phyloP scores from a whole-genome alignment of 352 stramenopile species.

The Thalassiosira ordinaria region DNA sequence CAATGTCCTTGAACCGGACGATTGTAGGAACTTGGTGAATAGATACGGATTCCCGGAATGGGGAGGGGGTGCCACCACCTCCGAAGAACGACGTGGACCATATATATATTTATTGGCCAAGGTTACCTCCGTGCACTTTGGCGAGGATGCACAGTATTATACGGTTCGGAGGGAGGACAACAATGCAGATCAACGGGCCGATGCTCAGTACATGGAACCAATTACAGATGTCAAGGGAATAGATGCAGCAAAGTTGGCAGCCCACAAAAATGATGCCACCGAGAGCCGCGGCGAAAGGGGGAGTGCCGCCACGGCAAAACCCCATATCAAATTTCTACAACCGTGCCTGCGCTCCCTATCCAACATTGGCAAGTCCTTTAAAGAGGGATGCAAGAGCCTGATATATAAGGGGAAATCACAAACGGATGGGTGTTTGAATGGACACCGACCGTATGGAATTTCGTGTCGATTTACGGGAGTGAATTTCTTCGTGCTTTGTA shows the following conservation, averaged over 20 bases:
- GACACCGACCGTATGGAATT: slow-evolving; percentile 50
- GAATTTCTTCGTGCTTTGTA: slow-evolving; percentile 76
- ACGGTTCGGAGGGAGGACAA: slow-evolving; percentile 69
- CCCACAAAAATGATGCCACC: slow-evolving; percentile 12
- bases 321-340: too few relatives aligned
- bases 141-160: slow-evolving; percentile 78
- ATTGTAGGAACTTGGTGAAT: slow-evolving; percentile 68
- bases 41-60: slow-evolving; percentile 60
- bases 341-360: neutral
- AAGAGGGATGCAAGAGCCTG: neutral
- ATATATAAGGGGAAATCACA: slow-evolving; percentile 21
- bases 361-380: neutral
- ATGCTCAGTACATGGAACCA: slow-evolving; percentile 66
- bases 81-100: slow-evolving; percentile 60
- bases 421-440: slow-evolving; percentile 36
- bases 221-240: slow-evolving; percentile 48
- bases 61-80: slow-evolving; percentile 39
- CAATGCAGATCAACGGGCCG: slow-evolving; percentile 58
- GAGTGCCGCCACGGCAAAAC: neutral
- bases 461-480: slow-evolving; percentile 65
- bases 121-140: slow-evolving; percentile 76
- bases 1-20: neutral
- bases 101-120: slow-evolving; percentile 70
- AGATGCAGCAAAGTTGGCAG: slow-evolving; percentile 51
- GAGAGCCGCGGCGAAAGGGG: too few relatives aligned